Evolutionary conservation across 2,329 filamentous ascomycete species (phyloP).

Genomic region (Diatrype stigma): DNA sequence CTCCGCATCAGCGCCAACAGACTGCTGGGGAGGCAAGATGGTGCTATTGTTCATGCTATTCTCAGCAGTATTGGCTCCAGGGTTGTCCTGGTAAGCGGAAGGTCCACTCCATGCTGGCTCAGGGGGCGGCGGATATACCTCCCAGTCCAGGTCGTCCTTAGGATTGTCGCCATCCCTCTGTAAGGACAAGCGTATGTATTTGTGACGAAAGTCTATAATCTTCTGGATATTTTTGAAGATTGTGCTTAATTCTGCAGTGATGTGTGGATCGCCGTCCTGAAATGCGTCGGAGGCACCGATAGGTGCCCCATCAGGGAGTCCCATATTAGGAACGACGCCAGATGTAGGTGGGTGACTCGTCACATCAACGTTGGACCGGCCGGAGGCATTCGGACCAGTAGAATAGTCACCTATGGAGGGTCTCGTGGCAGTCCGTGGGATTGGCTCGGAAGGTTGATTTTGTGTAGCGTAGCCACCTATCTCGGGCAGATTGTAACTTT

Average conservation of each 20-base stretch:
- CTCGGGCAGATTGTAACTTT: conserved; percentile 27
- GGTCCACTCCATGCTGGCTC: conserved; percentile 77
- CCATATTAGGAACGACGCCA: conserved; percentile 21
- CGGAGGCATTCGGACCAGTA: conserved; percentile 7
- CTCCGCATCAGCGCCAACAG: conserved; percentile 27
- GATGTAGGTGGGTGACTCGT: conserved; percentile 9
- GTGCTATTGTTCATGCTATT: conserved; percentile 47
- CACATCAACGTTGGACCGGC: conserved; percentile 9
- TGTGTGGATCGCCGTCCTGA: conserved; percentile 69
- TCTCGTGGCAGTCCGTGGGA: conserved; percentile 28
- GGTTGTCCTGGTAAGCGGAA: conserved; percentile 38
- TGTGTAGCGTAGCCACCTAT: conserved; percentile 19
- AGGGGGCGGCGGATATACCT: conserved; percentile 85
- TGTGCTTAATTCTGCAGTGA: conserved; percentile 76
- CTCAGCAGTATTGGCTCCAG: conserved; percentile 30
- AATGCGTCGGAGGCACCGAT: conserved; percentile 62
- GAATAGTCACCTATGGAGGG: conserved; percentile 22
- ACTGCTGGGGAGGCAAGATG: conserved; percentile 30
- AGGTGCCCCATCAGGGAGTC: conserved; percentile 55
- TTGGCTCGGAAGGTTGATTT: conserved; percentile 15
- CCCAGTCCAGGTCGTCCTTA: conserved; percentile 77
- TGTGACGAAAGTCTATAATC: conserved; percentile 81
- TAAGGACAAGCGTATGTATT: conserved; percentile 81
- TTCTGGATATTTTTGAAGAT: conserved; percentile 91
- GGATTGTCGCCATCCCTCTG: conserved; percentile 84